Base-by-base conservation (phyloP, 768 basidiomycete species). In the Tricholoma terreum region DNA sequence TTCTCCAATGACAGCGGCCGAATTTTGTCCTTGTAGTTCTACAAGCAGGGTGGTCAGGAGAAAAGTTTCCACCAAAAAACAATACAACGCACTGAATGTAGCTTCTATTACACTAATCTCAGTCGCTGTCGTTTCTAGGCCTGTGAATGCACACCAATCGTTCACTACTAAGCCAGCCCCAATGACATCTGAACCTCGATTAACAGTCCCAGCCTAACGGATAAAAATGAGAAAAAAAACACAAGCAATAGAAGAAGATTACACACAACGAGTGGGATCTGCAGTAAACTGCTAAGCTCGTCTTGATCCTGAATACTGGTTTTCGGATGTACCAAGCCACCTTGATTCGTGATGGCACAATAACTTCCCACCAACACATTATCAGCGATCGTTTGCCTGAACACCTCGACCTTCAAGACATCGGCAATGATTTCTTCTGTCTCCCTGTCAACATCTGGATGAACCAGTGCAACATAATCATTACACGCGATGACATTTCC, bases 391-490 rank as follows among this genome's bases (percentile, higher is more conserved):
- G 94, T 99, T 73, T 99, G 97, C 49, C 97, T 82, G 78, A 99
- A 99, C 4, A 98, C 97, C 71, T 99, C 97, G 60, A 98, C 97
- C 73, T 98, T 98, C 64, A 99, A 84, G 17, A 97, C 93, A 71
- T 99, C 97, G 27, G 97, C 97, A 74, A 99, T 98, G 76, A 99
- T 98, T 74, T 99, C 97, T 70, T 99, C 97, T 21, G 97, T 99
- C 75, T 98, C 97, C 60, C 97, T 86, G 76, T 98, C 97, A 58
- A 98, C 77, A 63, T 99, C 97, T 7, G 97, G 97, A 72, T 99
- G 97, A 22, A 98, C 97, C 65, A 99, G 88, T 7, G 97, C 97
- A 63, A 99, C 96, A 67, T 98, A 91, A 77, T 99, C 97, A 73
- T 98, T 99, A 77, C 92, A 95, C 11, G 93, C 94, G 71, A 99